Evolutionary conservation across 2,329 filamentous ascomycete species (phyloP).

Genomic region (Aulographum hederae): DNA sequence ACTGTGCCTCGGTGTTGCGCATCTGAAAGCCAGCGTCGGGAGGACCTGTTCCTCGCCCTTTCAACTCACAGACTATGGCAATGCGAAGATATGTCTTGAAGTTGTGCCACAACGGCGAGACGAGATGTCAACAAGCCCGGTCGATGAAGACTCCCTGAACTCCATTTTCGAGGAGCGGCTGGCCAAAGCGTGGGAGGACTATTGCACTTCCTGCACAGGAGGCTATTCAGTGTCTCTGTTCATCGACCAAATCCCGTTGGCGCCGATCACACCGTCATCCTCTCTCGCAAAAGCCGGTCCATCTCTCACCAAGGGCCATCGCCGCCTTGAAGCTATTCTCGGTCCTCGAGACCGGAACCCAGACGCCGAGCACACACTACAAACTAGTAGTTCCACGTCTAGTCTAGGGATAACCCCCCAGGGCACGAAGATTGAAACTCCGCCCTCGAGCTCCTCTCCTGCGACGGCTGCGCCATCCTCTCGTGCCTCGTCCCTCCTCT

Average conservation of each 20-base stretch:
- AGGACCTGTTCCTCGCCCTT: slow-evolving; percentile 18
- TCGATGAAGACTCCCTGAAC: slow-evolving; percentile 30
- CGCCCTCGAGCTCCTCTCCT: no score
- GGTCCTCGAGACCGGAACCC: background rate
- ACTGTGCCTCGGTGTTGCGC: slow-evolving; percentile 22
- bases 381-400: no score
- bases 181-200: slow-evolving; percentile 25
- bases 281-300: slow-evolving; percentile 16
- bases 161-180: slow-evolving; percentile 30
- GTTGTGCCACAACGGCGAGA: slow-evolving; percentile 13
- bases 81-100: slow-evolving; percentile 23
- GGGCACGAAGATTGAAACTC: no score
- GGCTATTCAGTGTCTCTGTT: slow-evolving; percentile 17
- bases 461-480: slow-evolving; percentile 13
- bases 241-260: slow-evolving; percentile 14
- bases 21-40: slow-evolving; percentile 8
- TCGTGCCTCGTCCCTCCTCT: slow-evolving; percentile 27
- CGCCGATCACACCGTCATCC: slow-evolving; percentile 18
- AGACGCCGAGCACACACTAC: no score
- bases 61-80: slow-evolving; percentile 23
- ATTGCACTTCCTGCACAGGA: slow-evolving; percentile 11
- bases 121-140: slow-evolving; percentile 9
- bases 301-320: slow-evolving; percentile 43
- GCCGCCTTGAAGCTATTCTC: slow-evolving; percentile 47
- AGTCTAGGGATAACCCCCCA: no score